Evolutionary conservation across 129 eudicot genomes (phyloP), one percentile per base, ranked within the genome.

Genomic region (Flaveria brownii): DNA sequence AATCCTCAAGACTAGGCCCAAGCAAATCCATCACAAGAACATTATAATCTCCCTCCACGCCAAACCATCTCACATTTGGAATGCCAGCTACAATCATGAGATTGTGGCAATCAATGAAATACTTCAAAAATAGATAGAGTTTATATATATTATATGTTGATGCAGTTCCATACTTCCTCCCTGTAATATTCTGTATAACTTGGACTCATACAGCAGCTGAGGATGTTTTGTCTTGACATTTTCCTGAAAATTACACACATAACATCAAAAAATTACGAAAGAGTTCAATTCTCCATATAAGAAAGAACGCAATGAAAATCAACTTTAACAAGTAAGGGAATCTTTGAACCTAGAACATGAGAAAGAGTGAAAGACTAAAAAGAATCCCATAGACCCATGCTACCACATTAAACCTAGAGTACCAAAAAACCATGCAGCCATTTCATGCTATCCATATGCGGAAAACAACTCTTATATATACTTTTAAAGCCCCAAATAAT

Each of bases 151-250:
- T 26, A 26, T 17, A 36, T 14, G 26, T 39, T 25, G 54, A 62
- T 65, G 56, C 54, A 54, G 61, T 71, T 47, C 63, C 86, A 82
- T 92, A 92, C 98, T 92, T 92, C 98, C 98, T 81, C 98, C 98
- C 56, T 90, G 98, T 54, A 92, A 82, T 75, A 90, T 88, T 80
- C 90, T 86, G 82, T 92, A 92, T 81, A 90, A 22, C 86, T 92
- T 92, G 69, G 96, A 92, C 86, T 92, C 98, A 26, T 90, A 92
- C 50, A 88, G 87, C 81, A 92, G 85, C 77, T 92, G 98, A 26
- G 98, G 98, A 86, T 92, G 96, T 79, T 92, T 92, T 59, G 98
- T 92, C 91, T 88, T 92, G 70, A 90, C 86, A 80, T 86, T 92
- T 86, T 92, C 98, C 98, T 92, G 81, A 62, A 18, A 65, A 68